Evolutionary conservation across 2,329 filamentous ascomycete genomes (phyloP), one percentile per base, ranked within the genome.

Genomic region (Conoideocrella luteorostrata): DNA sequence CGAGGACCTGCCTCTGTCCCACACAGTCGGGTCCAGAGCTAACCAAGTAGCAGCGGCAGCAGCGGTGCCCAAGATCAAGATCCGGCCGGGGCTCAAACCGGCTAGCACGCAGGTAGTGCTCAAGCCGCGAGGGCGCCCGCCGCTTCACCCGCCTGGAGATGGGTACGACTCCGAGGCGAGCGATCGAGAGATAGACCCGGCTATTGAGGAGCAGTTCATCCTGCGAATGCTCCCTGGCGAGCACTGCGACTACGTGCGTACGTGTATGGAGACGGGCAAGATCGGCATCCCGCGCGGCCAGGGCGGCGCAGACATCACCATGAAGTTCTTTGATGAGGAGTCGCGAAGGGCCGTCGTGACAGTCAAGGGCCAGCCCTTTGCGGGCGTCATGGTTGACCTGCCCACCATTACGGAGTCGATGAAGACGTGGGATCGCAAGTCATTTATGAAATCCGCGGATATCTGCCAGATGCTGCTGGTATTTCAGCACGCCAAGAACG

Each of bases 111-210:
- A 68, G 39, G 48, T 70, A 17, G 64, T 69, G 36, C 60, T 87
- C 45, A 84, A 81, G 56, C 71, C 79, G 39, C 80, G 82, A 53
- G 84, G 83, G n/a, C 77, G 80, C 50, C 73, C 78, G 2, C 84
- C 86, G 6, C 70, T 77, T 24, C 78, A 87, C 50, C 81, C 82
- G 5, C 77, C 80, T 1, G 93, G 93, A 41, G 88, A 95, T 44
- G 93, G 91, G 7, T 98, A 97, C 65, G 93, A 98, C 61, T 96
- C 90, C 3, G 93, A 97, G 64, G 88, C 90, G 11, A 93, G 89
- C 44, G 93, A 97, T 58, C 80, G 84, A 12, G 93, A 98, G 63
- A 66, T 71, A 9, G 93, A 98, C 57, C 93, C 93, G 1, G 77
- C 85, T 1, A 87, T 95, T 48, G 91, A 97, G 63, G 86, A 91